Base-by-base conservation (phyloP, 2,329 filamentous ascomycete species). In the Arachnomyces sp. region DNA sequence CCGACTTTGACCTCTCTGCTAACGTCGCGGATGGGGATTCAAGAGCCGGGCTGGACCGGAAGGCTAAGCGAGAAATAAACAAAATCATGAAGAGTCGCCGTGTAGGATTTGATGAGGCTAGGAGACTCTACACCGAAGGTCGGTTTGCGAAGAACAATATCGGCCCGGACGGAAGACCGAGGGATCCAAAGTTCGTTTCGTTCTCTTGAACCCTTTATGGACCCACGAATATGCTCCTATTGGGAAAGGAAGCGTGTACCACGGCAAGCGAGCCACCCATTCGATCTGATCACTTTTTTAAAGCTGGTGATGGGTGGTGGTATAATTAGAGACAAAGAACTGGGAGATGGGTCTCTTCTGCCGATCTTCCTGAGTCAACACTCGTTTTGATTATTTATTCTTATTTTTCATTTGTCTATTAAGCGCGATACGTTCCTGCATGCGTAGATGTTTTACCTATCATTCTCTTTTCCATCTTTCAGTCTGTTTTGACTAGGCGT, bases 141-240 rank as follows among this genome's bases (percentile, higher is more conserved):
- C 73, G 81, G 43, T 95, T 98, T 67, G 80, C 79, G 59, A 87
- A 81, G 59, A 86, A 94, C 55, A 85, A 86, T 38, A 95, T 98
- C 59, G 87, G 82, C 1, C 75, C 84, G 4, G 92, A 98, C 63
- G 92, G 92, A 3, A 69, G 82, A 52, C 92, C 92, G 46, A 76
- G 80, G 59, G 90, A 96, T 69, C 88, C 89, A 46, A 95, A 95
- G 70, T 94, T 95, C 59, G 88, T 96, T 44, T 93, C 86, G 59
- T 96, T 96, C 65, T 86, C 82, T 44, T 84, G 58, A 74, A 13
- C 31, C 16, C 12, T n/a, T 18, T 44, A 28, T 38, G 15, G 17
- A 36, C 12, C 41, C 30, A 35, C 29, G 13, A 36, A 15, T 37
- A 15, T n/a, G n/a, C n/a, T n/a, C n/a, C n/a, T n/a, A n/a, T n/a